Percentiles rank a stretch among this genome's conserved stretches.
Conservation (phyloP, 192 early-diverging fungal genomes). For the Paraglomus brasilianum region DNA sequence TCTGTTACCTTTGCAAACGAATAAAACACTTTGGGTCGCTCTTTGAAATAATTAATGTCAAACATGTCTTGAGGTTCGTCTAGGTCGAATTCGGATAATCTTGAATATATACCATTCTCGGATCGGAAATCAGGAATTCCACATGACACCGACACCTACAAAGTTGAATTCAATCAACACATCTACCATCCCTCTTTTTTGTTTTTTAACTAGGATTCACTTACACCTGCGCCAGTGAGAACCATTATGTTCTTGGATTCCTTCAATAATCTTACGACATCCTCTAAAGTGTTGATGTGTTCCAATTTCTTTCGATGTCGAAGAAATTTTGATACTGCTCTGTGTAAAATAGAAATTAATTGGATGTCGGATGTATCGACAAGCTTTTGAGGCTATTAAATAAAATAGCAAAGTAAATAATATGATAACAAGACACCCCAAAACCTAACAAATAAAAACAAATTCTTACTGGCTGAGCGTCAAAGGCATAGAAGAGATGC, state of each 20-base stretch:
- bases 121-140: constrained; percentile 98
- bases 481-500: constrained; percentile 66
- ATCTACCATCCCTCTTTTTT: background rate
- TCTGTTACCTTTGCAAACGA: constrained; percentile 76
- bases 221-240: constrained; percentile 84
- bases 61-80: constrained; percentile 96
- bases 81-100: constrained; percentile 85
- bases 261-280: constrained; percentile 62
- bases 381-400: constrained; percentile 39
- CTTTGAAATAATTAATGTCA: constrained; percentile 88
- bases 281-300: constrained; percentile 58
- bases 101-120: constrained; percentile 86
- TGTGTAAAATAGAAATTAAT: constrained; percentile 56
- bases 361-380: constrained; percentile 54
- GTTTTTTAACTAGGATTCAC: constrained; percentile 1
- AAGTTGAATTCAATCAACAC: constrained; percentile 10
- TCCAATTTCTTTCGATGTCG: constrained; percentile 54
- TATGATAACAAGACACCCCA: background rate
- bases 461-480: constrained; percentile 38
- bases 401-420: constrained; percentile 10
- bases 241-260: constrained; percentile 78
- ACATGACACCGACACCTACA: constrained; percentile 81
- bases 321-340: constrained; percentile 55
- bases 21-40: constrained; percentile 89
- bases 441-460: background rate